Percentiles rank a stretch among this genome's conserved stretches.
These are phyloP conservation scores for Corchorus capsularis DNA, from an alignment of 345 rosid species.

Conservation along the genomic window DNA sequence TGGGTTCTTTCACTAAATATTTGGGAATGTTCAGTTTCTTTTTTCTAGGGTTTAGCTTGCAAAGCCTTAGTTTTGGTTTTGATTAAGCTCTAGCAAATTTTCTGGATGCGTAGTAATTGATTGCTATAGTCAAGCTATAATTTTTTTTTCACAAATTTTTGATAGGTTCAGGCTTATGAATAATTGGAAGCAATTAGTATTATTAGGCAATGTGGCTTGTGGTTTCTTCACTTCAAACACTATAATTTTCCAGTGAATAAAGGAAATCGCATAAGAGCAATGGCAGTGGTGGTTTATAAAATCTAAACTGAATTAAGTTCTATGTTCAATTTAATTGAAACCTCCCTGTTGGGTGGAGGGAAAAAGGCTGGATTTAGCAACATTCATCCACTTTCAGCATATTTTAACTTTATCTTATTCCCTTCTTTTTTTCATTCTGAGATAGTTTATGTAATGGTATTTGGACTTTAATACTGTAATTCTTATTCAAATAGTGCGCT, in stretches of 20 bases:
- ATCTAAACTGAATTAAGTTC: not conserved
- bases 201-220: not conserved
- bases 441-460: not conserved
- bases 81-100: not conserved
- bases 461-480: not conserved
- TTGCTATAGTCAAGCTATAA: not conserved
- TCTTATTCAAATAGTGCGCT: conserved; percentile 7
- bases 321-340: not conserved
- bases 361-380: not conserved
- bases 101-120: not conserved
- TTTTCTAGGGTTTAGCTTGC: not conserved
- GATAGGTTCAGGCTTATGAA: not conserved
- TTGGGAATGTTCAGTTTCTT: not conserved
- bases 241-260: not conserved
- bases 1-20: not conserved
- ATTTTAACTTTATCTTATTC: not conserved
- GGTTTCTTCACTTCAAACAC: not conserved
- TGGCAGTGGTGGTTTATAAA: not conserved
- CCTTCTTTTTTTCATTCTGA: not conserved
- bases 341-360: not conserved
- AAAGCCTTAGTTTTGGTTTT: not conserved
- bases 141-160: not conserved
- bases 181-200: not conserved
- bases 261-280: not conserved
- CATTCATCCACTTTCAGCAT: not conserved